Percentiles rank a stretch among this genome's conserved stretches.
phyloP scores from a whole-genome alignment of 306 rosid species.

The Malus fusca region DNA sequence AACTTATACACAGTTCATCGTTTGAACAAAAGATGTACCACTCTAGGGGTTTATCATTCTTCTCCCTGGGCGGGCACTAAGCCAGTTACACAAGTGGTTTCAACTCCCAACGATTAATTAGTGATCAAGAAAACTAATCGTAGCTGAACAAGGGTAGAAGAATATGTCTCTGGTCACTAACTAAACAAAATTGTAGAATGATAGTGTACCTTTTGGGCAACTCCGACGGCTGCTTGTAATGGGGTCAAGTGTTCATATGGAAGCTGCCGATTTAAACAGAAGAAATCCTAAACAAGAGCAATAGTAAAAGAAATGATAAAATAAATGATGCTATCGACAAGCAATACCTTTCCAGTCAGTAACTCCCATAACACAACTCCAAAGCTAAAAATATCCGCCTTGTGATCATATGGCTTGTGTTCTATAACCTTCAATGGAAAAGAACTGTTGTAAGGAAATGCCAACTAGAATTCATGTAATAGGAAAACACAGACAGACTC shows the following conservation, averaged over 20 bases:
- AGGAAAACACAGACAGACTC: not conserved
- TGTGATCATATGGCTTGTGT: slow-evolving; percentile 97
- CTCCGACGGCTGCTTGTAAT: slow-evolving; percentile 97
- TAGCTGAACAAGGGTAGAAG: too few species aligned
- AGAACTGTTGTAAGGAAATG: slow-evolving; percentile 46
- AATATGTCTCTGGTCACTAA: too few species aligned
- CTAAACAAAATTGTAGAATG: not conserved
- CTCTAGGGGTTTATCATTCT: not conserved
- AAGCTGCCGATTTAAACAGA: slow-evolving; percentile 51
- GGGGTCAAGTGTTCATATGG: slow-evolving; percentile 92
- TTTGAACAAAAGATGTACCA: not conserved
- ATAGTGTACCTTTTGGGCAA: slow-evolving; percentile 71
- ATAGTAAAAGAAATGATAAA: not conserved
- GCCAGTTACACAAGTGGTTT: too few species aligned
- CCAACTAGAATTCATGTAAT: not conserved
- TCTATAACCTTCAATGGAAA: slow-evolving; percentile 88
- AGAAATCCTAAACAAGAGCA: not conserved
- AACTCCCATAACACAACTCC: slow-evolving; percentile 91
- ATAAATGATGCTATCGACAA: not conserved
- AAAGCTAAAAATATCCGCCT: slow-evolving; percentile 96
- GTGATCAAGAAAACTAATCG: not conserved
- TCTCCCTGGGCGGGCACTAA: not conserved
- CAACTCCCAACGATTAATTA: too few species aligned
- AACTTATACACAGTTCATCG: not conserved
- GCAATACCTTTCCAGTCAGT: slow-evolving; percentile 83